Evolutionary conservation across 345 rosid genomes (phyloP).

Genomic region (Camelina neglecta): DNA sequence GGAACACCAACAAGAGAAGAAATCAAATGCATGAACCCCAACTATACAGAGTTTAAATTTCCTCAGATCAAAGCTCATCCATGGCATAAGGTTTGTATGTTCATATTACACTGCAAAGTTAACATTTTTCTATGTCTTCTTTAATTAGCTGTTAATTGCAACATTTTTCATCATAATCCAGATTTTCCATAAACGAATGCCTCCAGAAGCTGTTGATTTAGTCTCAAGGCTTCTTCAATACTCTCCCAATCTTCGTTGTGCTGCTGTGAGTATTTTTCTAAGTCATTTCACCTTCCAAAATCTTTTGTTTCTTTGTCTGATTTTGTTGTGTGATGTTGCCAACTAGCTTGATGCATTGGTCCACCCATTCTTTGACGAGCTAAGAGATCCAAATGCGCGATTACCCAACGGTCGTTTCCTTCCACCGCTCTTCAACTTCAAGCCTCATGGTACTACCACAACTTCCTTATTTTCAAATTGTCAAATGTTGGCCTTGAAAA

Average conservation of each 20-base stretch:
- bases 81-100: conserved; percentile 86
- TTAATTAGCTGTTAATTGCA: background rate
- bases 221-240: conserved; percentile 95
- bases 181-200: conserved; percentile 97
- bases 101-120: background rate
- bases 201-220: conserved; percentile 96
- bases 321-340: conserved; percentile 30
- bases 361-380: conserved; percentile 97
- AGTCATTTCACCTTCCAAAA: conserved; percentile 6
- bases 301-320: conserved; percentile 11
- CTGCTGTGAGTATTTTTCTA: conserved; percentile 69
- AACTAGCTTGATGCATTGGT: conserved; percentile 76
- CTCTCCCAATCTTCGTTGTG: conserved; percentile 92
- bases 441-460: conserved; percentile 69
- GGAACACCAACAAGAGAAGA: conserved; percentile 99
- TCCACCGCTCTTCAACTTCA: conserved; percentile 96
- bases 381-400: conserved; percentile 78
- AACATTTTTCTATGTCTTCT: background rate
- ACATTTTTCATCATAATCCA: conserved; percentile 38
- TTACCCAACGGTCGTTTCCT: conserved; percentile 89
- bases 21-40: conserved; percentile 99
- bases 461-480: background rate
- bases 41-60: conserved; percentile 94
- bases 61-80: conserved; percentile 99
- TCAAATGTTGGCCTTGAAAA: background rate